Percentiles rank a stretch among this genome's conserved stretches.
Evolutionary conservation across 495 filamentous ascomycete species (phyloP).

Genomic region (Penicillium bovifimosum): DNA sequence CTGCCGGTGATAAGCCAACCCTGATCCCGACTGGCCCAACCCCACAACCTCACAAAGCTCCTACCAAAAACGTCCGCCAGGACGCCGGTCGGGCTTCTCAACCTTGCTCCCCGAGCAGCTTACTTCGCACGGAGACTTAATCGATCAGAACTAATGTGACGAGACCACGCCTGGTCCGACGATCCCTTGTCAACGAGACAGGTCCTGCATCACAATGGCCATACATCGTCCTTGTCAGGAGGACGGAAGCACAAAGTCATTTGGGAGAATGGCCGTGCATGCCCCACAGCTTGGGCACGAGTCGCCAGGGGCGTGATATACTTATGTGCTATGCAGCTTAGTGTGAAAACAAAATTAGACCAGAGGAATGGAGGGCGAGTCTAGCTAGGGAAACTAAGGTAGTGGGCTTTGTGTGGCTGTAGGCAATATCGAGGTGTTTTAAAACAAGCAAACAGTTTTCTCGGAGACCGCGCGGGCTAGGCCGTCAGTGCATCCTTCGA

Average conservation of each 20-base stretch:
- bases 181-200: constrained; percentile 1
- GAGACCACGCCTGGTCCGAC: background rate
- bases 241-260: background rate
- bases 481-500: background rate
- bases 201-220: constrained; percentile 4
- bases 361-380: constrained; percentile 4
- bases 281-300: constrained; percentile 10
- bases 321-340: constrained; percentile 5
- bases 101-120: background rate
- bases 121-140: background rate
- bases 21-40: background rate
- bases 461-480: background rate
- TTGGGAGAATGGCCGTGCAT: constrained; percentile 9
- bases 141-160: background rate
- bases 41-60: background rate
- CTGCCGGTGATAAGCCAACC: background rate
- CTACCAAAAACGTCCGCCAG: background rate
- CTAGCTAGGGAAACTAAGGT: background rate
- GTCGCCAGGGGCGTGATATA: constrained; percentile 1
- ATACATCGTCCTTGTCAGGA: background rate
- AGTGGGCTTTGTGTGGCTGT: background rate
- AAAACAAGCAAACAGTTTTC: background rate
- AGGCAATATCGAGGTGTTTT: background rate
- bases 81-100: background rate
- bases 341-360: background rate